Percentiles rank a stretch among this genome's conserved stretches.
These are phyloP conservation scores for Russula brevipes DNA, from an alignment of 768 basidiomycete genomes.

Conservation along the genomic window DNA sequence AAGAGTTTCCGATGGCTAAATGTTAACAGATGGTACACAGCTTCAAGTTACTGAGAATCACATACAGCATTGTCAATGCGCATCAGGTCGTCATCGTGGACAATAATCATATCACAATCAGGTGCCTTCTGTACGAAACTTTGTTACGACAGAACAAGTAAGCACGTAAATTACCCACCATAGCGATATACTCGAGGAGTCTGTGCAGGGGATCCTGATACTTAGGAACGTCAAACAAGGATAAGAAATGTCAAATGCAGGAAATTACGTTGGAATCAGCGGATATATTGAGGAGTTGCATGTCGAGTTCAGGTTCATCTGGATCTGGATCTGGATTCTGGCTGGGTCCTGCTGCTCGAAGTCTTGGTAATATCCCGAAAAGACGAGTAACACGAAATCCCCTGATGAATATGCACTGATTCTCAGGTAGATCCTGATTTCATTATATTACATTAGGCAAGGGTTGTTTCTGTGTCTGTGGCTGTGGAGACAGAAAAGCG, in stretches of 20 bases:
- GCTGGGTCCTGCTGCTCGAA: neutral
- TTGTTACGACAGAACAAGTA: neutral
- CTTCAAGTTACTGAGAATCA: neutral
- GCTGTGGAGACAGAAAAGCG: neutral
- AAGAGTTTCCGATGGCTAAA: neutral
- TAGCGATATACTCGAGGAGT: neutral
- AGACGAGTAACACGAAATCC: neutral
- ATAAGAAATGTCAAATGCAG: neutral
- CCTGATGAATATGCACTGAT: conserved; percentile 1
- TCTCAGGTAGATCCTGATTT: neutral
- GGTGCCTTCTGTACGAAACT: neutral
- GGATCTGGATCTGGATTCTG: neutral
- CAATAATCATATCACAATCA: neutral
- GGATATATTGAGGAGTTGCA: neutral
- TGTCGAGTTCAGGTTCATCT: neutral
- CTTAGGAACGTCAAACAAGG: neutral
- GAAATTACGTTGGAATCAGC: neutral
- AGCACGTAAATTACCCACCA: neutral
- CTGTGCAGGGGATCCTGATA: conserved; percentile 1
- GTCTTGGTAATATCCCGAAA: neutral
- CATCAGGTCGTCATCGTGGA: conserved; percentile 1
- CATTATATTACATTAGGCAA: neutral
- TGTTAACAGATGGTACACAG: neutral
- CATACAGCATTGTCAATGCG: neutral
- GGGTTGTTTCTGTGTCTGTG: neutral